phyloP scores from a whole-genome alignment of 352 stramenopile species.

The Elongisporangium anandrum region DNA sequence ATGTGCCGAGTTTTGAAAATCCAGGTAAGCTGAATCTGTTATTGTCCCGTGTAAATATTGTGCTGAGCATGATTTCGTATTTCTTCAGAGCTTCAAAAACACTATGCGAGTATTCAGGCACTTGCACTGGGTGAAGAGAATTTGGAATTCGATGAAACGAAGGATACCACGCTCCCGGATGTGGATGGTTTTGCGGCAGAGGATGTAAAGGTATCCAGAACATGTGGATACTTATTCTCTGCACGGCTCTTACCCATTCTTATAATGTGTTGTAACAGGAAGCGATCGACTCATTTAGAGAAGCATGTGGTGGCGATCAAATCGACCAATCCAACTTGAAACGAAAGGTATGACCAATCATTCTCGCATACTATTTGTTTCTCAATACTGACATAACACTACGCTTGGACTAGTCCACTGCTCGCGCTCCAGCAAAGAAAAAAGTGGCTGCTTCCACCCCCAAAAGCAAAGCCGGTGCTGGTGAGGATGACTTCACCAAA shows the following conservation, averaged over 20 bases:
- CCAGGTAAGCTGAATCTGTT: slow-evolving; percentile 29
- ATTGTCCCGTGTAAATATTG: no score
- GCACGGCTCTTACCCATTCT: not conserved
- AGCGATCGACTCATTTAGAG: slow-evolving; percentile 38
- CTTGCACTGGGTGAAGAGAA: slow-evolving; percentile 69
- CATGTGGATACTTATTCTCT: not conserved
- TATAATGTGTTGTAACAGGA: slow-evolving; percentile 22
- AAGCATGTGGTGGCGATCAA: slow-evolving; percentile 45
- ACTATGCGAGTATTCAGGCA: slow-evolving; percentile 77
- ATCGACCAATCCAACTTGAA: slow-evolving; percentile 48
- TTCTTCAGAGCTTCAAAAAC: slow-evolving; percentile 72
- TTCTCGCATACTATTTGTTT: not conserved
- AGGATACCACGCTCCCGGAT: slow-evolving; percentile 75
- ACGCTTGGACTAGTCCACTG: not conserved
- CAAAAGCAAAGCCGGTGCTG: slow-evolving; percentile 14
- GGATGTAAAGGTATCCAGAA: slow-evolving; percentile 51
- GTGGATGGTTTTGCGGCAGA: slow-evolving; percentile 56
- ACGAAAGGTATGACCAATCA: slow-evolving; percentile 29
- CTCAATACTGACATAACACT: not conserved
- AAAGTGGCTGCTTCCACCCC: slow-evolving; percentile 27
- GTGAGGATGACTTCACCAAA: slow-evolving; percentile 38
- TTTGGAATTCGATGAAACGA: slow-evolving; percentile 71
- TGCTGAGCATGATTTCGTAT: not conserved
- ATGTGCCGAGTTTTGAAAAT: slow-evolving; percentile 81
- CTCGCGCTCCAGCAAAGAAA: slow-evolving; percentile 23